Percentiles rank a stretch among this genome's conserved stretches.
phyloP scores from a whole-genome alignment of 169 alveolate genomes.

The Cytauxzoon felis region DNA sequence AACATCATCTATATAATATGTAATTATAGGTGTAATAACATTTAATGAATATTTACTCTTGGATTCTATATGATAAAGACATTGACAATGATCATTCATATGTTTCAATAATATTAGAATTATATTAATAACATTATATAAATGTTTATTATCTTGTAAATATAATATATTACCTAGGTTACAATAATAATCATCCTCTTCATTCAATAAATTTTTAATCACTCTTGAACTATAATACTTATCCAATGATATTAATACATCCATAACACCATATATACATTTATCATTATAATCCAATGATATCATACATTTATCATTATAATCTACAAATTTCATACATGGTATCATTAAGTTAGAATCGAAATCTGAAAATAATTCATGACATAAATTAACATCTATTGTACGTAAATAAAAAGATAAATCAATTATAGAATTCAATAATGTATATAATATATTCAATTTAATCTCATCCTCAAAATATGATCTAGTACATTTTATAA shows the following conservation, averaged over 20 bases:
- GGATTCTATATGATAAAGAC: constrained; percentile 22
- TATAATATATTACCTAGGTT: constrained; percentile 11
- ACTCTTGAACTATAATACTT: not conserved
- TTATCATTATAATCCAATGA: constrained; percentile 11
- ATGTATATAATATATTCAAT: constrained; percentile 18
- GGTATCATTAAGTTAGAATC: constrained; percentile 45
- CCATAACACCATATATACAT: constrained; percentile 39
- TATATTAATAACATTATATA: constrained; percentile 28
- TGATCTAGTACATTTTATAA: constrained; percentile 17
- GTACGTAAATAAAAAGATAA: constrained; percentile 12
- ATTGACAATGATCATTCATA: constrained; percentile 45
- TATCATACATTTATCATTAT: constrained; percentile 1
- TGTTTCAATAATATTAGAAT: constrained; percentile 40
- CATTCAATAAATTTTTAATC: constrained; percentile 9
- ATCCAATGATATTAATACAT: constrained; percentile 41
- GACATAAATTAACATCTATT: constrained; percentile 5
- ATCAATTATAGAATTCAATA: constrained; percentile 34
- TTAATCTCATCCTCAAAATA: constrained; percentile 15
- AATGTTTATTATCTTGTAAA: constrained; percentile 48
- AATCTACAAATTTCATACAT: constrained; percentile 8
- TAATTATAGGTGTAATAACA: constrained; percentile 44
- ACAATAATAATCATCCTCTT: constrained; percentile 11
- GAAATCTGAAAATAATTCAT: constrained; percentile 52
- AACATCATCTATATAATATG: constrained; percentile 24
- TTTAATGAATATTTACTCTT: constrained; percentile 13